Base-by-base conservation (phyloP, 805 yeast species). In the Soucietia sequanensis region DNA sequence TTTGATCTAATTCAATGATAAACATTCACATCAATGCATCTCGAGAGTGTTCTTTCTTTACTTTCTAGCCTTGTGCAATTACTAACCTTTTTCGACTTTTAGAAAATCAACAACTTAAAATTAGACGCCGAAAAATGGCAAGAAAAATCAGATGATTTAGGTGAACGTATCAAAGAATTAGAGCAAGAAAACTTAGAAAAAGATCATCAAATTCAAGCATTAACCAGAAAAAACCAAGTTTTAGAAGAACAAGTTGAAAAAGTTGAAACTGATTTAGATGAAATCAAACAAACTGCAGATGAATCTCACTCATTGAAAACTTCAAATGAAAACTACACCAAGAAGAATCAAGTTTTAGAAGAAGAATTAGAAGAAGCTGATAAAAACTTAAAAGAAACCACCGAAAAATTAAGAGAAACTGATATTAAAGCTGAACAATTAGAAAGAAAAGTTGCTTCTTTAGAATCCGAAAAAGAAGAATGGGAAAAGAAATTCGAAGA, bases 51-150 rank as follows among this genome's bases (percentile, higher is more conserved):
- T n/a, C n/a, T n/a, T n/a, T n/a, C n/a, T n/a, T n/a, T n/a, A n/a
- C n/a, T n/a, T n/a, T n/a, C n/a, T n/a, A n/a, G n/a, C n/a, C n/a
- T n/a, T n/a, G n/a, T n/a, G n/a, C n/a, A n/a, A n/a, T n/a, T n/a
- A n/a, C n/a, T n/a, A n/a, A n/a, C n/a, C n/a, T n/a, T n/a, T n/a
- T n/a, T n/a, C n/a, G n/a, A n/a, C n/a, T n/a, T n/a, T n/a, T 46
- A 86, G 95, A 89, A 88, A 78, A 73, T 89, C 71, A 82, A 72
- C 75, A 81, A 81, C 68, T 80, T 93, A 65, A 90, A 91, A 70
- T 74, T 86, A 55, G 98, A 93, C 62, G 91, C 96, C 49, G 99
- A 93, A 72, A 74, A 83, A 54, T 95, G 99, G 88, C 96, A 91
- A 73, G 96, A 88, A 64, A 87, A 89, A 74, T 82, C 93, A 42